Evolutionary conservation across 2,329 filamentous ascomycete species (phyloP).

Genomic region (Pyricularia sp.): DNA sequence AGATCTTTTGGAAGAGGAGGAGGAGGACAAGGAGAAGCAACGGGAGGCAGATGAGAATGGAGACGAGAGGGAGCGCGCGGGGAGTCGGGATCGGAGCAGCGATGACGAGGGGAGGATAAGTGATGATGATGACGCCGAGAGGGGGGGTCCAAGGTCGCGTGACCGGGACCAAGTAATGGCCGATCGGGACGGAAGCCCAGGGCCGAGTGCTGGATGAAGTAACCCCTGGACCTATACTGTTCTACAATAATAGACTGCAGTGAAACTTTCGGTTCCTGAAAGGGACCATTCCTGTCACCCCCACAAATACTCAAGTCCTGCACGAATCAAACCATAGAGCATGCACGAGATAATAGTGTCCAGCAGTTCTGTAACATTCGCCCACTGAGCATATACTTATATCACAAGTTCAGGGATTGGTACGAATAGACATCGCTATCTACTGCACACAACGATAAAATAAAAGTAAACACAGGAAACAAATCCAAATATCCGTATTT

Average conservation of each 20-base stretch:
- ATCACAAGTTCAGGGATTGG: not conserved
- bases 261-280: no score
- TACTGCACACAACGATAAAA: not conserved
- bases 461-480: not conserved
- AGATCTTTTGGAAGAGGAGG: conserved; percentile 54
- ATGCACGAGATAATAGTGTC: not conserved
- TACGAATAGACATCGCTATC: not conserved
- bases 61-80: conserved; percentile 4
- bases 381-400: not conserved
- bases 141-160: not conserved
- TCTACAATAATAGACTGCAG: not conserved
- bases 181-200: not conserved
- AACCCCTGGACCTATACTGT: not conserved
- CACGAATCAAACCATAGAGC: not conserved
- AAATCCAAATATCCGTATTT: not conserved
- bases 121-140: not conserved
- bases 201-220: not conserved
- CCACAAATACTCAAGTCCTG: no score
- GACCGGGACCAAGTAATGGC: not conserved
- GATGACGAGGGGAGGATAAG: conserved; percentile 15
- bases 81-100: conserved; percentile 8
- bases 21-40: conserved; percentile 30
- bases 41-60: conserved; percentile 10
- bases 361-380: not conserved
- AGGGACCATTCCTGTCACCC: not conserved